Percentiles rank a stretch among this genome's conserved stretches.
Evolutionary conservation across 768 basidiomycete genomes (phyloP).

Genomic region (Coprinellus aureogranulatus): DNA sequence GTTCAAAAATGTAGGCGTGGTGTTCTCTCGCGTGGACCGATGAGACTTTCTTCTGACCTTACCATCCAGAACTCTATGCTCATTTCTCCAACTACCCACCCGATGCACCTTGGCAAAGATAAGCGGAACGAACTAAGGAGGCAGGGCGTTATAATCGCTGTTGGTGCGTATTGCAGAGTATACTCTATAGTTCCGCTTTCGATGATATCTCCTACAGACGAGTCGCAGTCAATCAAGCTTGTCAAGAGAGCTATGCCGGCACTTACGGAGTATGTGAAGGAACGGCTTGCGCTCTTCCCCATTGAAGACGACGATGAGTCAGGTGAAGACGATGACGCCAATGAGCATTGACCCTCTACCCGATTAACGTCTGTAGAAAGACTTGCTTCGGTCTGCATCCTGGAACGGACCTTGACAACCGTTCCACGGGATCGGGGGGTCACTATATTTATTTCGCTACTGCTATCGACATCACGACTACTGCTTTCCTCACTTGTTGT

Average conservation of each 20-base stretch:
- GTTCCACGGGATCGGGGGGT: no score
- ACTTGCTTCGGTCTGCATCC: no score
- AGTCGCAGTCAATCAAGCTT: slow-evolving; percentile 73
- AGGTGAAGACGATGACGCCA: not conserved
- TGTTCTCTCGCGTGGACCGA: not conserved
- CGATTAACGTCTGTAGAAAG: no score
- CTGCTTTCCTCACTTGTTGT: no score
- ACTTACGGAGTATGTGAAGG: slow-evolving; percentile 57
- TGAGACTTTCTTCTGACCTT: not conserved
- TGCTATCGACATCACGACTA: no score
- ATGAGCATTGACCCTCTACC: no score
- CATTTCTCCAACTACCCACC: slow-evolving; percentile 64
- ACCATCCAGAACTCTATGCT: slow-evolving; percentile 64
- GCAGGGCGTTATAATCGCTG: slow-evolving; percentile 62
- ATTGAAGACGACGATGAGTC: not conserved
- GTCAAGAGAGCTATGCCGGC: slow-evolving; percentile 63
- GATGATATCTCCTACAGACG: slow-evolving; percentile 40
- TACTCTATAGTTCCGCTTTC: not conserved
- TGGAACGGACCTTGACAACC: no score
- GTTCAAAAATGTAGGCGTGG: slow-evolving; percentile 77
- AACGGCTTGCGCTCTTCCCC: slow-evolving; percentile 10
- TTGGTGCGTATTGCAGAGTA: slow-evolving; percentile 46
- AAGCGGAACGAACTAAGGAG: slow-evolving; percentile 49
- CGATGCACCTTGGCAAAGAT: slow-evolving; percentile 40
- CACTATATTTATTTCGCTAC: no score